Evolutionary conservation across 2,329 filamentous ascomycete genomes (phyloP).

Genomic region (Fusarium dimerum): DNA sequence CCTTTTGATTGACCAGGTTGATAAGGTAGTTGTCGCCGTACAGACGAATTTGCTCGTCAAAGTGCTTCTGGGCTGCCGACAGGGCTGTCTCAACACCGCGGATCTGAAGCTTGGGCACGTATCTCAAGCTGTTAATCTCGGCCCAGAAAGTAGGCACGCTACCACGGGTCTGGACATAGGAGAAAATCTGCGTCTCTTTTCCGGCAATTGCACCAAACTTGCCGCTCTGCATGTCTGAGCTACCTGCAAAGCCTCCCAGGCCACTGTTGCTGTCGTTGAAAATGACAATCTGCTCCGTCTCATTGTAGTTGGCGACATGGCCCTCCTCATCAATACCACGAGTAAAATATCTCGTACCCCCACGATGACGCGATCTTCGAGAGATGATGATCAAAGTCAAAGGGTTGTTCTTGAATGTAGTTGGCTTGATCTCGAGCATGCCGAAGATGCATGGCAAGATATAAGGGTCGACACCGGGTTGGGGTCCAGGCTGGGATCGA

Average conservation of each 20-base stretch:
- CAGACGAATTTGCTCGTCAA: slow-evolving; percentile 86
- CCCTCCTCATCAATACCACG: slow-evolving; percentile 91
- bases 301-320: slow-evolving; percentile 98
- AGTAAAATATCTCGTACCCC: slow-evolving; percentile 92
- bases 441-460: slow-evolving; percentile 96
- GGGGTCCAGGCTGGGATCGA: slow-evolving; percentile 65
- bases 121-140: slow-evolving; percentile 90
- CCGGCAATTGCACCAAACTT: slow-evolving; percentile 60
- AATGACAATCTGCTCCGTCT: slow-evolving; percentile 91
- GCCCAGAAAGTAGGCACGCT: slow-evolving; percentile 97
- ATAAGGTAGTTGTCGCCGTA: slow-evolving; percentile 98
- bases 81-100: slow-evolving; percentile 80
- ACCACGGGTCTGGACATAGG: slow-evolving; percentile 94
- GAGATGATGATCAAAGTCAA: slow-evolving; percentile 88
- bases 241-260: slow-evolving; percentile 78
- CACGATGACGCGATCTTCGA: slow-evolving; percentile 82
- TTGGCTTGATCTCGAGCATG: slow-evolving; percentile 88
- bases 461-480: slow-evolving; percentile 81
- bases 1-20: slow-evolving; percentile 95
- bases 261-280: slow-evolving; percentile 79
- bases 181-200: slow-evolving; percentile 83
- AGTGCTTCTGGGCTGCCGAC: slow-evolving; percentile 80
- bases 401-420: slow-evolving; percentile 79
- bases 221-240: slow-evolving; percentile 73
- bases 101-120: slow-evolving; percentile 87